A percentile compares a stretch with the other conserved stretches of the same genome.
phyloP scores from a whole-genome alignment of 192 early-diverging fungal species.

The Thamnidium elegans region DNA sequence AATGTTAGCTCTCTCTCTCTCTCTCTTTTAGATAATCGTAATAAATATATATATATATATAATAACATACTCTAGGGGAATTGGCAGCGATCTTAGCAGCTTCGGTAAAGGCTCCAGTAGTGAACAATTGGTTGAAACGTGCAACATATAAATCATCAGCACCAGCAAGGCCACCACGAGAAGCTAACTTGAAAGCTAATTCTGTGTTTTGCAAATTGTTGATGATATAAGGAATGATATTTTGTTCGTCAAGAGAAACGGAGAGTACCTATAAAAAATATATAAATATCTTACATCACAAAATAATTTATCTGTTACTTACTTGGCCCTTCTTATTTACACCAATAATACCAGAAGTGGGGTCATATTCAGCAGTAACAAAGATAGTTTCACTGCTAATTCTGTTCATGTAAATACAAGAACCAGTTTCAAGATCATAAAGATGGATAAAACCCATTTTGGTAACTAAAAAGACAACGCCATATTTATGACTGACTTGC shows the following conservation, averaged over 20 bases:
- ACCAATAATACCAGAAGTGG: conserved; percentile 84
- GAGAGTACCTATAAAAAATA: conserved; percentile 74
- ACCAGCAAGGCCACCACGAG: conserved; percentile 86
- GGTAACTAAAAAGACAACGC: conserved; percentile 92
- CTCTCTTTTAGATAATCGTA: not conserved
- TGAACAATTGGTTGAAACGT: conserved; percentile 87
- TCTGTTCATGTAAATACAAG: conserved; percentile 96
- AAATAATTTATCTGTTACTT: not conserved
- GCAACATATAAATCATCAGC: conserved; percentile 89
- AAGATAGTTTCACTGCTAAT: conserved; percentile 98
- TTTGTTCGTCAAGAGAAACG: conserved; percentile 88
- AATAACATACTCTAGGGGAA: conserved; percentile 69
- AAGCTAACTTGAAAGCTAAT: conserved; percentile 85
- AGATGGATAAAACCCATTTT: conserved; percentile 98
- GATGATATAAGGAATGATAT: conserved; percentile 89
- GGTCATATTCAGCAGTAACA: conserved; percentile 88
- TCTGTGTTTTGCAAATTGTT: conserved; percentile 80
- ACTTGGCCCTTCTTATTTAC: conserved; percentile 96
- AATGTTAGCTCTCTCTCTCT: not conserved
- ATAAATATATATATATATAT: not conserved
- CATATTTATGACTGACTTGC: conserved; percentile 94
- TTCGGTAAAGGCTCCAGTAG: conserved; percentile 73
- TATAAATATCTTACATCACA: not conserved
- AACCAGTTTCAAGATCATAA: conserved; percentile 93
- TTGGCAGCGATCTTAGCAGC: conserved; percentile 95